Conservation (phyloP, 1,139 yeast genomes). For the Blastobotrys buckinghamii region DNA sequence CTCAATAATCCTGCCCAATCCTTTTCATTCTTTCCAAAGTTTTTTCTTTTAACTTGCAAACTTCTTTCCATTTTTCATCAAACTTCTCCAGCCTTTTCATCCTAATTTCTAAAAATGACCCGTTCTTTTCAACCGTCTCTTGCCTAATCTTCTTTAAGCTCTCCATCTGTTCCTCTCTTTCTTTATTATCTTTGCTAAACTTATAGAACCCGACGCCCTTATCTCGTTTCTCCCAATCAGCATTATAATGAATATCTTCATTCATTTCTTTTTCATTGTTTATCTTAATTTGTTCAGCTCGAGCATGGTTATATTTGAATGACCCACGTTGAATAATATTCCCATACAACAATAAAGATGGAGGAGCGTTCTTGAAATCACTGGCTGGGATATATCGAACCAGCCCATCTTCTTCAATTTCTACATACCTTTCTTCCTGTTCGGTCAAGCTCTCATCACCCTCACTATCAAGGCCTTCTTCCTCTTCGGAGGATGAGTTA, state of each 20-base stretch:
- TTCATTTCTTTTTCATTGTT: background rate
- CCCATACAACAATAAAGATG: slow-evolving; percentile 19
- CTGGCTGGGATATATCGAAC: slow-evolving; percentile 24
- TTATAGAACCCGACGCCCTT: slow-evolving; percentile 32
- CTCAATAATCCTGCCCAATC: slow-evolving; percentile 2
- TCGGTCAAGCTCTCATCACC: background rate
- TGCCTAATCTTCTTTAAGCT: slow-evolving; percentile 17
- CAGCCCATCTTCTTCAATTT: slow-evolving; percentile 32
- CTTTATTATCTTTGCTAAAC: slow-evolving; percentile 24
- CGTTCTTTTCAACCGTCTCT: slow-evolving; percentile 6
- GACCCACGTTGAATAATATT: slow-evolving; percentile 29
- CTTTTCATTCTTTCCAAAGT: background rate
- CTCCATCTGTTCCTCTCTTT: slow-evolving; percentile 26
- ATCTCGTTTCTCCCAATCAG: slow-evolving; percentile 28
- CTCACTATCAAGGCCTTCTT: background rate
- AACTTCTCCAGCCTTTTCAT: background rate
- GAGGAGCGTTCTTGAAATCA: slow-evolving; percentile 8
- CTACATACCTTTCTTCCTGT: slow-evolving; percentile 18
- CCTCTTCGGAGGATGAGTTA: background rate
- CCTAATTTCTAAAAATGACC: background rate
- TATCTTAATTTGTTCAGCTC: slow-evolving; percentile 11
- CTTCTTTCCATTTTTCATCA: background rate
- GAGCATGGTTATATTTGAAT: slow-evolving; percentile 20
- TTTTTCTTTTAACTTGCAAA: background rate
- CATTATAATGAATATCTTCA: slow-evolving; percentile 27